A percentile compares a stretch with the other conserved stretches of the same genome.
phyloP scores from a whole-genome alignment of 1,139 yeast genomes.

The Taphrina flavorubra region DNA sequence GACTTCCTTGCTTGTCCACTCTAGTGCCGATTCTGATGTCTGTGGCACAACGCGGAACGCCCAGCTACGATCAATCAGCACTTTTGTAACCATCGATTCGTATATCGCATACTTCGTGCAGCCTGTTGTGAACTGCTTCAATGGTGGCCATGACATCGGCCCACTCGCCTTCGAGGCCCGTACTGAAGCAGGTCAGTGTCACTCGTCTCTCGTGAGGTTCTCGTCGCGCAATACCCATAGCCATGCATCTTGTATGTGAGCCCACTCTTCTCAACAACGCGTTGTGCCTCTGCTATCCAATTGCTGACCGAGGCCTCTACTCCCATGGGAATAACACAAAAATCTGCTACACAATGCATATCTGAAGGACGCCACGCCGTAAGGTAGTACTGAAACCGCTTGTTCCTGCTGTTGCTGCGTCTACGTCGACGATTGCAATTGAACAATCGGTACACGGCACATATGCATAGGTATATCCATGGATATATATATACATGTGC shows the following conservation, averaged over 20 bases:
- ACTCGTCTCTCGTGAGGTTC: too few relatives aligned
- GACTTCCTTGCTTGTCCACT: constrained; percentile 35
- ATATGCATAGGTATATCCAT: too few relatives aligned
- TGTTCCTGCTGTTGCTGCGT: too few relatives aligned
- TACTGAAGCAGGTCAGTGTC: constrained; percentile 9
- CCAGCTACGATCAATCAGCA: constrained; percentile 10
- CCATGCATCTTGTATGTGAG: constrained; percentile 31
- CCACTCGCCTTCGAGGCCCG: constrained; percentile 38
- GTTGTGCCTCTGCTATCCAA: constrained; percentile 38
- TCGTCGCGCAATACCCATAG: constrained; percentile 6
- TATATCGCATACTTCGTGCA: constrained; percentile 17
- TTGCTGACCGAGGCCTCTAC: constrained; percentile 20
- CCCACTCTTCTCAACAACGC: constrained; percentile 31
- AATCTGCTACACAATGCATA: constrained; percentile 40
- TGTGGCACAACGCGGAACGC: constrained; percentile 40
- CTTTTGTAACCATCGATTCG: neutral
- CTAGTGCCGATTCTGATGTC: constrained; percentile 41
- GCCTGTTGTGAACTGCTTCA: constrained; percentile 25
- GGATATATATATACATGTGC: too few relatives aligned
- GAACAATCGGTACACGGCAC: too few relatives aligned
- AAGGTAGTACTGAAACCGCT: too few relatives aligned
- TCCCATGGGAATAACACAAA: constrained; percentile 38
- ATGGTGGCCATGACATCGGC: constrained; percentile 38
- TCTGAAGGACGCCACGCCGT: too few relatives aligned
- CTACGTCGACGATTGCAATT: too few relatives aligned